phyloP scores from a whole-genome alignment of 2,329 filamentous ascomycete species.

The Scytalidium sp. region DNA sequence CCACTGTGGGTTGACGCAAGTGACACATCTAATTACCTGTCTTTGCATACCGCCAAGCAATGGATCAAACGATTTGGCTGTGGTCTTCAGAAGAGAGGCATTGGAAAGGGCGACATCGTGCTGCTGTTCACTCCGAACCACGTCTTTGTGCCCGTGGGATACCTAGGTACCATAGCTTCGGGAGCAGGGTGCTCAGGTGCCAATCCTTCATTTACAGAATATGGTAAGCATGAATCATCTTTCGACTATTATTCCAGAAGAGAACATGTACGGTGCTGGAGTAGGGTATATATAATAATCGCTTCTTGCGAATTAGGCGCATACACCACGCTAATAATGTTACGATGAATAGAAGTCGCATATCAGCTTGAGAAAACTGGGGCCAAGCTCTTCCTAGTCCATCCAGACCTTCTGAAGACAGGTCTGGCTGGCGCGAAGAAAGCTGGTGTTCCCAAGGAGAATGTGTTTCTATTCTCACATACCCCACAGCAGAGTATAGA shows the following conservation, averaged over 20 bases:
- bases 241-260: neutral
- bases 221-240: constrained; percentile 31
- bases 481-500: constrained; percentile 39
- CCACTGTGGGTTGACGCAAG: constrained; percentile 53
- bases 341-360: constrained; percentile 51
- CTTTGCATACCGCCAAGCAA: constrained; percentile 43
- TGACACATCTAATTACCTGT: constrained; percentile 32
- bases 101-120: constrained; percentile 47
- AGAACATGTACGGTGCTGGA: no score
- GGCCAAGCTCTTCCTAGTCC: constrained; percentile 61
- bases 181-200: constrained; percentile 52
- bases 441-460: constrained; percentile 48
- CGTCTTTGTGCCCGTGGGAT: constrained; percentile 52
- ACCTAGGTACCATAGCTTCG: constrained; percentile 49
- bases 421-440: constrained; percentile 61
- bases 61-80: constrained; percentile 50
- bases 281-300: no score
- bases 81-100: constrained; percentile 43
- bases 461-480: constrained; percentile 64
- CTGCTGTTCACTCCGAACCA: constrained; percentile 54
- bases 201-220: constrained; percentile 48
- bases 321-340: neutral
- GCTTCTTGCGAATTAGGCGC: neutral
- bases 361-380: constrained; percentile 71
- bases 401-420: constrained; percentile 55